phyloP scores from a whole-genome alignment of 192 early-diverging fungal genomes.

The Haplosporangium gracile region DNA sequence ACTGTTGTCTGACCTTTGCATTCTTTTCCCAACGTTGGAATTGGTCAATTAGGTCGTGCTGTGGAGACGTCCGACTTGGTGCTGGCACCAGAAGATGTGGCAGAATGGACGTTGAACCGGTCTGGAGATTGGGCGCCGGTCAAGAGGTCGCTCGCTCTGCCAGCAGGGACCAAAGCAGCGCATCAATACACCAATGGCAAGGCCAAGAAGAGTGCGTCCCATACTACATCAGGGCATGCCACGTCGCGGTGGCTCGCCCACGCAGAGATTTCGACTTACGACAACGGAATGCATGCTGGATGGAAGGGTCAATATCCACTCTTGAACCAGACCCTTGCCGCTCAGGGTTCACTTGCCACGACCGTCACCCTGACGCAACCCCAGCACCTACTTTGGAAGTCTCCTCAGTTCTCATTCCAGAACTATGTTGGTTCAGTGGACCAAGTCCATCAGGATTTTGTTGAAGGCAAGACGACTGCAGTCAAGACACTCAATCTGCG shows the following conservation, averaged over 20 bases:
- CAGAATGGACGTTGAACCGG: slow-evolving; percentile 67
- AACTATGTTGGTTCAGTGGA: slow-evolving; percentile 53
- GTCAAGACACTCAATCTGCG: slow-evolving; percentile 61
- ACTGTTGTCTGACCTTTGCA: not conserved
- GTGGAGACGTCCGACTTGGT: slow-evolving; percentile 64
- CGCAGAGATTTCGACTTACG: slow-evolving; percentile 69
- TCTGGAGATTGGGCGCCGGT: slow-evolving; percentile 63
- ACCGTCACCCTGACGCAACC: slow-evolving; percentile 51
- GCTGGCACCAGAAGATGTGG: slow-evolving; percentile 67
- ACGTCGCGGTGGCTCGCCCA: slow-evolving; percentile 60
- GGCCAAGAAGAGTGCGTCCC: slow-evolving; percentile 9
- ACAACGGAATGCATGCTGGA: slow-evolving; percentile 50
- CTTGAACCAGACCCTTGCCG: slow-evolving; percentile 44
- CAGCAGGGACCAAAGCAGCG: slow-evolving; percentile 3
- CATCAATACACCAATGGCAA: slow-evolving; percentile 11
- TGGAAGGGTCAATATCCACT: slow-evolving; percentile 57
- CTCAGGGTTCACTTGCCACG: slow-evolving; percentile 26
- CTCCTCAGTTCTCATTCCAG: slow-evolving; percentile 65
- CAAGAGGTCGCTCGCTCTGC: slow-evolving; percentile 34
- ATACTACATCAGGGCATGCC: slow-evolving; percentile 9
- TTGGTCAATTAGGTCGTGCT: slow-evolving; percentile 36
- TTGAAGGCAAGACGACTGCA: slow-evolving; percentile 52
- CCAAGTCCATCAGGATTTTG: slow-evolving; percentile 45
- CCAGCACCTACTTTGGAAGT: slow-evolving; percentile 61
- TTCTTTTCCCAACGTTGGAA: not conserved